Percentiles rank a stretch among this genome's conserved stretches.
Conservation (phyloP, 805 yeast species). For the Pichia paraexigua region DNA sequence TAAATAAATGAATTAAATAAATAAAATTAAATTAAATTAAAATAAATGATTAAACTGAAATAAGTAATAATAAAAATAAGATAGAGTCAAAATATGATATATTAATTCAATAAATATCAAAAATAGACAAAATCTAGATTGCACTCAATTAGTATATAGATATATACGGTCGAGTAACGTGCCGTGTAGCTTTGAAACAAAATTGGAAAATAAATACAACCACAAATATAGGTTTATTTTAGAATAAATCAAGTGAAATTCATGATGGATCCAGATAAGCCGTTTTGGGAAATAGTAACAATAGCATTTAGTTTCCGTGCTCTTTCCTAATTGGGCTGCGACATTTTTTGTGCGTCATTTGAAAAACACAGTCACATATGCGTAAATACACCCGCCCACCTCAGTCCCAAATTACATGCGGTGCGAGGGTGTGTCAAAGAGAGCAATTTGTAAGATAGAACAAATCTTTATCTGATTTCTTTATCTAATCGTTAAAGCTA, state of each 20-base stretch:
- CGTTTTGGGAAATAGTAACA: neutral
- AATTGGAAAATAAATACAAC: neutral
- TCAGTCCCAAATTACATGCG: neutral
- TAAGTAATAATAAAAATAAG: neutral
- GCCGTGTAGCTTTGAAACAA: neutral
- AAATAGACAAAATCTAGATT: neutral
- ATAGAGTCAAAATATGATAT: constrained; percentile 6
- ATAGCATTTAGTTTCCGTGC: neutral
- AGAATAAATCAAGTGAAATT: neutral
- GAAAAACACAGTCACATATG: neutral
- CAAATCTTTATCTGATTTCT: neutral
- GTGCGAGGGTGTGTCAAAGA: neutral
- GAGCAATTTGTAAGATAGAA: constrained; percentile 3
- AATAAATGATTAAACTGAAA: no score
- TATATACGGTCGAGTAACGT: neutral
- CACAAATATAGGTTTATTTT: neutral
- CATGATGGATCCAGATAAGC: constrained; percentile 1
- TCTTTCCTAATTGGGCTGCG: constrained; percentile 1
- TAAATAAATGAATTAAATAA: neutral
- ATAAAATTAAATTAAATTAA: neutral
- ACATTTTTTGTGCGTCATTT: neutral
- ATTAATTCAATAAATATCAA: constrained; percentile 12
- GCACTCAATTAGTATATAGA: neutral
- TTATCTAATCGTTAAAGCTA: neutral
- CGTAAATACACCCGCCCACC: neutral